A percentile compares a stretch with the other conserved stretches of the same genome.
Evolutionary conservation across 495 filamentous ascomycete species (phyloP).

Genomic region (Aspergillus baeticus): DNA sequence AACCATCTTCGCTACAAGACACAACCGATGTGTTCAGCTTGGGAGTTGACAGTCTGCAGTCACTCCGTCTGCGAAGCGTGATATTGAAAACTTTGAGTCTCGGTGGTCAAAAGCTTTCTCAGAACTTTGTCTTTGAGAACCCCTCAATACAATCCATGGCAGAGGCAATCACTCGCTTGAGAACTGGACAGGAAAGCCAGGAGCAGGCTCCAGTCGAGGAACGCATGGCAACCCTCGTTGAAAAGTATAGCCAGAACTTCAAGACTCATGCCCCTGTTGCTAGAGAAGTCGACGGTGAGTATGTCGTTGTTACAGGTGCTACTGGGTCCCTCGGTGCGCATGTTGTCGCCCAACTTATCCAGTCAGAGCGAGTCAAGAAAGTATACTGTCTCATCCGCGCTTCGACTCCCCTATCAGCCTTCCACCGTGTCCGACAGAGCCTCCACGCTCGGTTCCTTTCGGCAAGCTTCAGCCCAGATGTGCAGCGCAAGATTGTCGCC

Average conservation of each 20-base stretch:
- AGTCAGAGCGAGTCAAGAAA: conserved; percentile 21
- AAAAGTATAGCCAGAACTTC: conserved; percentile 31
- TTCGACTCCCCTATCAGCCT: conserved; percentile 36
- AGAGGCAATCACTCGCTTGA: conserved; percentile 13
- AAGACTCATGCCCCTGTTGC: conserved; percentile 28
- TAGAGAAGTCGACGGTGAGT: conserved; percentile 15
- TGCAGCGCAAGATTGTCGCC: conserved; percentile 36
- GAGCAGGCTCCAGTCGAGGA: conserved; percentile 22
- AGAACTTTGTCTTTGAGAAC: conserved; percentile 42
- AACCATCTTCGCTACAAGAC: conserved; percentile 14
- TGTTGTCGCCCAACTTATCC: conserved; percentile 43
- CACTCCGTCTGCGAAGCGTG: conserved; percentile 39
- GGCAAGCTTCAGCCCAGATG: conserved; percentile 11
- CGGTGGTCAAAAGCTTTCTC: conserved; percentile 32
- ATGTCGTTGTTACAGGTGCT: conserved; percentile 54
- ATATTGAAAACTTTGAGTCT: conserved; percentile 30
- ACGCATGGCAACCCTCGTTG: conserved; percentile 25
- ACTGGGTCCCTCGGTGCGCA: conserved; percentile 62
- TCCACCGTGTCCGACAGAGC: conserved; percentile 44
- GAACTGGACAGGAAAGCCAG: conserved; percentile 11
- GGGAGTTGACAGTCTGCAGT: conserved; percentile 52
- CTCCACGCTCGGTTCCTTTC: conserved; percentile 33
- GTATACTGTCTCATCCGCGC: conserved; percentile 59
- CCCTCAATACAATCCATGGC: conserved; percentile 32
- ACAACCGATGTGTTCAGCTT: conserved; percentile 45